Conservation (phyloP, 2,329 filamentous ascomycete genomes). For the Fusarium fujikuroi region DNA sequence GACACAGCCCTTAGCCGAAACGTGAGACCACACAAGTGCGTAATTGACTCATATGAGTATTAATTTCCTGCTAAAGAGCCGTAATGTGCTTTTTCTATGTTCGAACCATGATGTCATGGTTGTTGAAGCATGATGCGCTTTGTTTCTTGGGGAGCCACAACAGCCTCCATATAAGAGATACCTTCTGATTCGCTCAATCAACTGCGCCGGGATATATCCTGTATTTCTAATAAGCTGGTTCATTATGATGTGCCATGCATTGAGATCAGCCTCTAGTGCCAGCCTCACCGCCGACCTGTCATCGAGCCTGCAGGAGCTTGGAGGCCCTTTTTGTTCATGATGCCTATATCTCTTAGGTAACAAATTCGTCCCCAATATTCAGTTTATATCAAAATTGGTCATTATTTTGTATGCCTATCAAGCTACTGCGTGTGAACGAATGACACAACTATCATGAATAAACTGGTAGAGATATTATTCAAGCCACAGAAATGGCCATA, state of each 20-base stretch:
- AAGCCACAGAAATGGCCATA: neutral
- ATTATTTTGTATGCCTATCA: neutral
- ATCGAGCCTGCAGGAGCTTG: neutral
- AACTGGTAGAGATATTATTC: neutral
- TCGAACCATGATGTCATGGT: constrained; percentile 9
- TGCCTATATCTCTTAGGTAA: neutral
- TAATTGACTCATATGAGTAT: rapidly evolving
- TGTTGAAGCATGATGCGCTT: constrained; percentile 1
- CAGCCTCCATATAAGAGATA: rapidly evolving
- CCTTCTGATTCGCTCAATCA: neutral
- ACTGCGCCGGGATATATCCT: rapidly evolving
- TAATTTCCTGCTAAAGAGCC: neutral
- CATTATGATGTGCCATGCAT: rapidly evolving
- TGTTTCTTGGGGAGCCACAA: neutral
- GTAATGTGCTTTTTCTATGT: neutral
- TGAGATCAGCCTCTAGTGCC: neutral
- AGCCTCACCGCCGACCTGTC: neutral
- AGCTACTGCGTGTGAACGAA: no score
- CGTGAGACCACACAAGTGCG: rapidly evolving
- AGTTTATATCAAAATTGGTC: rapidly evolving
- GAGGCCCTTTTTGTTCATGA: neutral
- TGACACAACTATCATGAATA: neutral
- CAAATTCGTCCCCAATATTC: rapidly evolving
- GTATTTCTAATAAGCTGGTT: neutral
- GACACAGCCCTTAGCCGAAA: rapidly evolving